Evolutionary conservation across 1,139 yeast genomes (phyloP).

Genomic region (Hemisphaericaspora subhashii): DNA sequence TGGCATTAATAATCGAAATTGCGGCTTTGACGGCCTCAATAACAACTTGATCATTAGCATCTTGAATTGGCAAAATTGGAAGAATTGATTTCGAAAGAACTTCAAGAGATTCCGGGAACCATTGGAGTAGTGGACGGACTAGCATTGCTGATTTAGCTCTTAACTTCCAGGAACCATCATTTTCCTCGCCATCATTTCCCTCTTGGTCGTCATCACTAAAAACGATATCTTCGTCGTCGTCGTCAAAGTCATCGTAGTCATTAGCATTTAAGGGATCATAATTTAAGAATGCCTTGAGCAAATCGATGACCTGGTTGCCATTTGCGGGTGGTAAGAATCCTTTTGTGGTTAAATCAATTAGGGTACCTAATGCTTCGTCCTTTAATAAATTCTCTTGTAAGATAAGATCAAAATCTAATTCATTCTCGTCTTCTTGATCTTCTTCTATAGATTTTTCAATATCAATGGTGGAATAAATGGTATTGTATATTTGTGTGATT

Average conservation of each 20-base stretch:
- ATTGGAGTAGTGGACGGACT: slow-evolving; percentile 37
- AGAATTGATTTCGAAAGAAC: slow-evolving; percentile 8
- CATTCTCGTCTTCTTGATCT: slow-evolving; percentile 38
- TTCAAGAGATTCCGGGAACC: slow-evolving; percentile 27
- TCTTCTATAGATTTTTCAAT: neutral
- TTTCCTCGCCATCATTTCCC: slow-evolving; percentile 24
- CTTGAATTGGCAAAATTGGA: slow-evolving; percentile 25
- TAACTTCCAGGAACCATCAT: slow-evolving; percentile 72
- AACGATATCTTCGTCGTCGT: slow-evolving; percentile 42
- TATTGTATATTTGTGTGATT: slow-evolving; percentile 7
- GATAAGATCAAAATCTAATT: slow-evolving; percentile 38
- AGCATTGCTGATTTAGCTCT: slow-evolving; percentile 56
- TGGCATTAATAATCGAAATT: slow-evolving; percentile 26
- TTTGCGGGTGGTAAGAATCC: slow-evolving; percentile 14
- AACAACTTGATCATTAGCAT: slow-evolving; percentile 42
- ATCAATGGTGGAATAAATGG: slow-evolving; percentile 6
- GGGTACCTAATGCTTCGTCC: slow-evolving; percentile 46
- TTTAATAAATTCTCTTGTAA: slow-evolving; percentile 40
- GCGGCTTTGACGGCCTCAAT: slow-evolving; percentile 36
- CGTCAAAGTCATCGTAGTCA: slow-evolving; percentile 39
- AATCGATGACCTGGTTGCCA: slow-evolving; percentile 8
- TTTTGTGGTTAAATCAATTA: slow-evolving; percentile 28
- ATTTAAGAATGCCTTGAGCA: slow-evolving; percentile 40
- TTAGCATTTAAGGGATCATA: slow-evolving; percentile 58
- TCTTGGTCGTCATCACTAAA: slow-evolving; percentile 47